Evolutionary conservation across 805 yeast species (phyloP), one percentile per base, ranked within the genome.

Genomic region (Pichia deserticola): DNA sequence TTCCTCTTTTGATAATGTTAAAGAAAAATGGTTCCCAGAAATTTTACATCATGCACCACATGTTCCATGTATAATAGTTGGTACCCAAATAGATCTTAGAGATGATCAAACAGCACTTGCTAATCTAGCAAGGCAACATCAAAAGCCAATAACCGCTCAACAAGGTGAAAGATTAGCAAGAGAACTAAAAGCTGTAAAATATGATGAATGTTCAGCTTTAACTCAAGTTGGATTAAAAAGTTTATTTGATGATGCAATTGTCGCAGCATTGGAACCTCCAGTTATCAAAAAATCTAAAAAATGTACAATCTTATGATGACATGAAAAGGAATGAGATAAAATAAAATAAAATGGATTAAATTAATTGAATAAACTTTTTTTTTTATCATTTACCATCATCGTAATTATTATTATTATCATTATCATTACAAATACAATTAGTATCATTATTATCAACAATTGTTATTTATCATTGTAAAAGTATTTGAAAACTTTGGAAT

Each of bases 1-100:
- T 35, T 95, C 99, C 36, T 84, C 95, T 25, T 93, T 92, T 68
- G 98, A 93, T 71, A 92, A 92, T 72, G 98, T 93, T 47, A 86
- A 88, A 67, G 98, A 93, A 72, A 92, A 92, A 72, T 92, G 99
- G 99, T 86, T 90, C 73, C 98, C 98, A 33, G 99, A 92, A 69
- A 96, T 93, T 54, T 78, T 76, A 59, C 97, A 90, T 67, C 97
- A 92, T 71, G 90, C 86, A 61, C 95, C 98, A 64, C 97, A 96
- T 53, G 97, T 90, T 43, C 97, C 98, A 27, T 92, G 97, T 62
- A 78, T 92, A 59, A 88, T 92, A 64, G 98, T 92, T 40, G 99
- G 99, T 57, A 93, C 98, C 11, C 98, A 92, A 71, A 83, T 88
- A 50, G 99, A 92, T 75, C 76, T 92, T 62, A 84, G 98, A 68